Conservation (phyloP, 2,329 filamentous ascomycete genomes). For the Ceratocystis papillata region DNA sequence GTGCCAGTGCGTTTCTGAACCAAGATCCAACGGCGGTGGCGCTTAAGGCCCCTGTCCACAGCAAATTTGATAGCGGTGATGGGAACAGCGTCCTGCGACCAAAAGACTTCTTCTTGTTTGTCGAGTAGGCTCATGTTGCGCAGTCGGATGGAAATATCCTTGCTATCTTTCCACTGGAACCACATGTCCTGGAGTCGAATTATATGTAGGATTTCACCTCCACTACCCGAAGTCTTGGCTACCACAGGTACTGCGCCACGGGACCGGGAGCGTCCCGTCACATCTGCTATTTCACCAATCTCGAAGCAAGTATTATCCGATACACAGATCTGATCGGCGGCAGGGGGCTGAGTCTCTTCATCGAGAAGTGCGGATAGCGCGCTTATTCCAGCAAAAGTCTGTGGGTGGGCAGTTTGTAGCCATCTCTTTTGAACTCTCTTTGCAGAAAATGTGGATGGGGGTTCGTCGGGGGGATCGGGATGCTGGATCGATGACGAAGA, state of each 20-base stretch:
- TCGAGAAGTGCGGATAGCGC: slow-evolving; percentile 31
- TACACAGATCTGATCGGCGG: slow-evolving; percentile 19
- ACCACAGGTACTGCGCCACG: slow-evolving; percentile 31
- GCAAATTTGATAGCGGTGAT: slow-evolving; percentile 44
- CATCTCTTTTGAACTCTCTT: slow-evolving; percentile 37
- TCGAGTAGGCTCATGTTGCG: slow-evolving; percentile 35
- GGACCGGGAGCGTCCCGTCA: slow-evolving; percentile 27
- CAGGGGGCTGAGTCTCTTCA: slow-evolving; percentile 29
- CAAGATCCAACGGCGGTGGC: slow-evolving; percentile 40
- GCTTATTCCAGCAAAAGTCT: slow-evolving; percentile 37
- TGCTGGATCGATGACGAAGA: slow-evolving; percentile 9
- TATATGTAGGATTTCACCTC: slow-evolving; percentile 48
- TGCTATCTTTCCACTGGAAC: slow-evolving; percentile 44
- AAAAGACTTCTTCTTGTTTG: slow-evolving; percentile 41
- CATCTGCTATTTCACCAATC: slow-evolving; percentile 44
- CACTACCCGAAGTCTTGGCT: slow-evolving; percentile 45
- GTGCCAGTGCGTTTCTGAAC: slow-evolving; percentile 45
- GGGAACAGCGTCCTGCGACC: slow-evolving; percentile 43
- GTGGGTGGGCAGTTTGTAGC: slow-evolving; percentile 43
- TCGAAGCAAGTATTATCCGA: slow-evolving; percentile 35
- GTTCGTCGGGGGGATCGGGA: neutral
- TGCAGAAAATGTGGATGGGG: neutral
- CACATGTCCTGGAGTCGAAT: slow-evolving; percentile 40
- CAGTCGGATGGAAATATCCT: slow-evolving; percentile 39
- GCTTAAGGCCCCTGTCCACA: slow-evolving; percentile 31